Base-by-base conservation (phyloP, 345 rosid genomes). In the Eucalyptus fibrosa region DNA sequence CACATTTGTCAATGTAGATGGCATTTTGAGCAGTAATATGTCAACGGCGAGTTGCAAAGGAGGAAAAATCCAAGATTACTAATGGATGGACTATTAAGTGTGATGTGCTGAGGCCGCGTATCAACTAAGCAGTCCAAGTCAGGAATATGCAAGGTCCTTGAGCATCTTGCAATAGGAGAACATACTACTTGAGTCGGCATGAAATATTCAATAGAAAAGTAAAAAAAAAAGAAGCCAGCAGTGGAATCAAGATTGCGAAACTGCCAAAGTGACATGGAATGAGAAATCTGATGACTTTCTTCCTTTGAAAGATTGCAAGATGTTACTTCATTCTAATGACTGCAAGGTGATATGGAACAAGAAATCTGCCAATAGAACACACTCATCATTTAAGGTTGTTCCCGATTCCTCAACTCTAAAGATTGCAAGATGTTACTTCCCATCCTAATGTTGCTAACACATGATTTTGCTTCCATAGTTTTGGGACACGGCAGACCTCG, bases 311-410 rank as follows among this genome's bases (percentile, higher is more conserved):
- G 26, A 56, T 56, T 56, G 62, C 6, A 24, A 56, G 26, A 56
- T 56, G 62, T 10, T 56, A 21, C 62, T 21, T 56, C 24, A 53
- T 53, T 53, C 4, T 53, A 8, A 56, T 56, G 62, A 56, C 5
- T 23, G 13, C 13, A 56, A 24, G 62, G 30, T 56, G 62, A 56
- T 24, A 56, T 24, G 13, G 30, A 56, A 56, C 10, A 24, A 56
- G 62, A 24, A 56, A 21, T 56, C 26, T 56, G 28, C 62, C 62
- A 56, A 56, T 3, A 5, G 30, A 56, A 21, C 99, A 87, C 98
- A 96, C 93, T 98, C 99, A 88, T 97, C 97, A 51, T 89, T 96
- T 88, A 98, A 98, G 98, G 99, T 94, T 86, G 87, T 88, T 62
- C 89, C 26, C 81, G 24, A 77, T 87, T 83, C 62, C 62, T 87